Evolutionary conservation across 805 yeast species (phyloP).

Genomic region (Vanderwaltozyma polyspora): DNA sequence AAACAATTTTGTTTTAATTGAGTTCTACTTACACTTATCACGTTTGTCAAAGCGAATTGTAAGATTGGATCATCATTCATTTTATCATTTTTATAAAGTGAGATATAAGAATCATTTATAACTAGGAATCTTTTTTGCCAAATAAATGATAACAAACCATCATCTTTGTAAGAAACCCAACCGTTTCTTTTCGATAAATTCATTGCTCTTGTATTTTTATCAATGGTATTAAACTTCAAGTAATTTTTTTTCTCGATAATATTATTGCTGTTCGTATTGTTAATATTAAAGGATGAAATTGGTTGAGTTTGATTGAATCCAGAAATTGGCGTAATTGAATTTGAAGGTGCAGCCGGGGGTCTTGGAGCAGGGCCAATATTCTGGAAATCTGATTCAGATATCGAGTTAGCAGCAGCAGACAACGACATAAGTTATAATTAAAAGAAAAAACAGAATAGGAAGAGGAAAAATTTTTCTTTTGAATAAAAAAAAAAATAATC

Average conservation of each 20-base stretch:
- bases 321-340: slow-evolving; percentile 3
- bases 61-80: slow-evolving; percentile 35
- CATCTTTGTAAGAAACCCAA: slow-evolving; percentile 89
- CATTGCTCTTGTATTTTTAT: neutral
- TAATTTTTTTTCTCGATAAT: too few relatives aligned
- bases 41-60: slow-evolving; percentile 46
- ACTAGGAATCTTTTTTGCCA: slow-evolving; percentile 88
- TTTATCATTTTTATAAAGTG: slow-evolving; percentile 60
- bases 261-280: too few relatives aligned
- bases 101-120: slow-evolving; percentile 61
- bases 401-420: slow-evolving; percentile 35
- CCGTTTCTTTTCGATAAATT: slow-evolving; percentile 34
- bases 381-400: slow-evolving; percentile 37
- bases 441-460: too few relatives aligned
- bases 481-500: too few relatives aligned
- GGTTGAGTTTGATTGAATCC: slow-evolving; percentile 29
- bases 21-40: slow-evolving; percentile 53
- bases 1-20: slow-evolving; percentile 70
- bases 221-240: neutral
- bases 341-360: slow-evolving; percentile 30
- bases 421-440: too few relatives aligned
- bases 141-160: slow-evolving; percentile 76
- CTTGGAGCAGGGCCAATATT: slow-evolving; percentile 48
- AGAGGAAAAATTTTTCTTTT: too few relatives aligned
- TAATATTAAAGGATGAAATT: too few relatives aligned